Conservation (phyloP, 805 yeast species). For the Hanseniaspora taiwanica region DNA sequence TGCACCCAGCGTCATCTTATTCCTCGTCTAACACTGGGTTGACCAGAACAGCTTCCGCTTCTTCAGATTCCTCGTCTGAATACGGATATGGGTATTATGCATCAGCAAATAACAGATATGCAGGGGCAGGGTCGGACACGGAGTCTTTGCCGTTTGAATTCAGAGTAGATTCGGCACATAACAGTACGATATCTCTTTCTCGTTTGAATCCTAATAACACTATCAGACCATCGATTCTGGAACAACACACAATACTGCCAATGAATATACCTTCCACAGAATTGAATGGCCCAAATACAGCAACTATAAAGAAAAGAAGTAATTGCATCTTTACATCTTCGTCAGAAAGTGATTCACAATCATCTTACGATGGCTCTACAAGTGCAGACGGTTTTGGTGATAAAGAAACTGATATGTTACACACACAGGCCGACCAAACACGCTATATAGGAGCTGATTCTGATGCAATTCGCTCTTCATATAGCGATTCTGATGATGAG, state of each 20-base stretch:
- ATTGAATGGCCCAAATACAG: too few species aligned
- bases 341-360: too few species aligned
- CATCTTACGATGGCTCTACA: too few species aligned
- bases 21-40: neutral
- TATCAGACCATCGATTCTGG: neutral
- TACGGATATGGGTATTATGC: neutral
- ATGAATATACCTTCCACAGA: neutral
- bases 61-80: neutral
- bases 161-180: constrained; percentile 15
- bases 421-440: neutral
- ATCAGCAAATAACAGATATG: neutral
- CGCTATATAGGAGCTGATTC: too few species aligned
- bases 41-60: neutral
- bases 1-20: neutral
- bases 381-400: neutral
- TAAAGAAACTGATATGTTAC: neutral
- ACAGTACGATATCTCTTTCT: neutral
- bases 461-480: neutral
- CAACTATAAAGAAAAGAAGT: too few species aligned
- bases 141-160: constrained; percentile 23
- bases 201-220: neutral
- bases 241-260: neutral
- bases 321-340: neutral
- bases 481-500: neutral
- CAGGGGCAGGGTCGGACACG: constrained; percentile 4